Evolutionary conservation across 495 filamentous ascomycete species (phyloP).

Genomic region (Astrothelium subdiscretum): DNA sequence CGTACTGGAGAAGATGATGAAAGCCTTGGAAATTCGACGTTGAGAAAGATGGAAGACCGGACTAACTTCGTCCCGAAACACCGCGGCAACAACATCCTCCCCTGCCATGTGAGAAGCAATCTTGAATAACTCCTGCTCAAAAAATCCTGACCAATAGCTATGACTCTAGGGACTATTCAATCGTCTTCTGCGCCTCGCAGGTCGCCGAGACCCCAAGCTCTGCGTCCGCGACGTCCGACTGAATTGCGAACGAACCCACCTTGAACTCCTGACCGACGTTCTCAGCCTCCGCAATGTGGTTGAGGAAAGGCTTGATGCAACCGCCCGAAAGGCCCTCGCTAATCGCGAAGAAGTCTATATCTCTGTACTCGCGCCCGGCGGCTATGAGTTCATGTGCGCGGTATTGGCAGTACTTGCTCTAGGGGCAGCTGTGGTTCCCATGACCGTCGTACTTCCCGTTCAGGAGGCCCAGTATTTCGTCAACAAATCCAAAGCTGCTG

Average conservation of each 20-base stretch:
- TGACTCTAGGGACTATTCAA: slow-evolving; percentile 20
- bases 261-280: slow-evolving; percentile 26
- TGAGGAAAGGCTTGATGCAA: slow-evolving; percentile 14
- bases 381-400: slow-evolving; percentile 38
- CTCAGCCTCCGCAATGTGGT: slow-evolving; percentile 19
- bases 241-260: slow-evolving; percentile 19
- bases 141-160: background rate
- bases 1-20: background rate
- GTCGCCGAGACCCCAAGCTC: slow-evolving; percentile 13
- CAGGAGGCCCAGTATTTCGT: slow-evolving; percentile 37
- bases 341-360: slow-evolving; percentile 34
- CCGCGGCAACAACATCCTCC: slow-evolving; percentile 13
- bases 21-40: background rate
- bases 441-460: slow-evolving; percentile 26
- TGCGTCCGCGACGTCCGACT: slow-evolving; percentile 19
- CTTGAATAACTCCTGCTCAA: slow-evolving; percentile 4
- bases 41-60: slow-evolving; percentile 7
- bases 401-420: slow-evolving; percentile 35
- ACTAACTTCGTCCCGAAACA: slow-evolving; percentile 11
- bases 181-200: slow-evolving; percentile 24
- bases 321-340: background rate
- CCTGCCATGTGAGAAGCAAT: background rate
- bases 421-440: slow-evolving; percentile 31
- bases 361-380: slow-evolving; percentile 34
- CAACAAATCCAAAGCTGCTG: slow-evolving; percentile 20